These are phyloP conservation scores for Actinidia arguta DNA, from an alignment of 179 eudicot species.

Conservation along the genomic window DNA sequence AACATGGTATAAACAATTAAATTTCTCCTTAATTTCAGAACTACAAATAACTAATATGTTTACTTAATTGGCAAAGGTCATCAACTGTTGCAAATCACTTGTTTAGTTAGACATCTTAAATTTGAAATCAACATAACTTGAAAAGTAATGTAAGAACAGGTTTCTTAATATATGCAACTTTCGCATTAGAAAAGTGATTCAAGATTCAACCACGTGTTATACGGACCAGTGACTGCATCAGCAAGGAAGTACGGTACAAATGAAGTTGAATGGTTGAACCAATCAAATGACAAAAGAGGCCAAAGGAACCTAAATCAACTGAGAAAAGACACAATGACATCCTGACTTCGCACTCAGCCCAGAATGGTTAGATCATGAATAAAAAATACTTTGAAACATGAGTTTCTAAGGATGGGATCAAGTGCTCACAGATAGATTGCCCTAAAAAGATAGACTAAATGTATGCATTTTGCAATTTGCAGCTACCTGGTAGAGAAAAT, in stretches of 20 bases:
- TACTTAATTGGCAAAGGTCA: neutral
- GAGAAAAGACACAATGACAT: neutral
- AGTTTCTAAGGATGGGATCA: neutral
- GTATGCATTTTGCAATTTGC: neutral
- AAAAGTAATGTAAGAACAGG: neutral
- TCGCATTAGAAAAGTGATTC: neutral
- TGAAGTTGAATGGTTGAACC: neutral
- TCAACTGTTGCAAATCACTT: neutral
- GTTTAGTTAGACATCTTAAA: neutral
- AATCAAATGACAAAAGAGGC: neutral
- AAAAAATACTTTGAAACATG: slow-evolving; percentile 3
- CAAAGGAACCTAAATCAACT: neutral
- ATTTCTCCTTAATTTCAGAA: neutral
- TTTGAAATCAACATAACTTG: slow-evolving; percentile 10
- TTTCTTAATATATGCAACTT: neutral
- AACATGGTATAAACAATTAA: neutral
- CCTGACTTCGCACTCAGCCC: slow-evolving; percentile 10
- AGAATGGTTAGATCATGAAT: neutral
- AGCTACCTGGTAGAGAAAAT: neutral
- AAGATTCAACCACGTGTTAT: neutral
- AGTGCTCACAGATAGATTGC: neutral
- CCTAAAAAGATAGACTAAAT: neutral
- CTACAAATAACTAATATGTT: neutral
- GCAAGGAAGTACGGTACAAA: neutral
- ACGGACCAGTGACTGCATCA: neutral